phyloP scores from a whole-genome alignment of 371 early-diverging fungal species.

The Entomophthora muscae region DNA sequence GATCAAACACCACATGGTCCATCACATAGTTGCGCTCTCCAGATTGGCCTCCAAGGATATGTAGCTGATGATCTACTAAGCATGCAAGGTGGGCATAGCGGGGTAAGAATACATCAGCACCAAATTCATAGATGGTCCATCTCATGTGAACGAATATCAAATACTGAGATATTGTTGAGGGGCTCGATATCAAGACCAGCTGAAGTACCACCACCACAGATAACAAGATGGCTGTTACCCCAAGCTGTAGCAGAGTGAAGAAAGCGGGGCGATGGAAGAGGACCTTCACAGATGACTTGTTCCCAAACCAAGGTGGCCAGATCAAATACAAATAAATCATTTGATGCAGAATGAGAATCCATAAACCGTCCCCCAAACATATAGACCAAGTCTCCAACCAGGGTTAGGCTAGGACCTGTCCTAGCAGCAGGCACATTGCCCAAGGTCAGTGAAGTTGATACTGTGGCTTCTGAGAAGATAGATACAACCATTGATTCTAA shows the following conservation, averaged over 20 bases:
- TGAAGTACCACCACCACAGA: conserved; percentile 46
- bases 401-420: conserved; percentile 56
- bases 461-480: conserved; percentile 16
- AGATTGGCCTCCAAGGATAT: conserved; percentile 68
- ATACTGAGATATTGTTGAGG: conserved; percentile 37
- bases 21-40: conserved; percentile 51
- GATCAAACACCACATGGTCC: conserved; percentile 54
- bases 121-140: background rate
- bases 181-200: conserved; percentile 11
- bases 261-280: conserved; percentile 41
- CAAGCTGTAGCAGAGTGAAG: conserved; percentile 61
- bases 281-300: conserved; percentile 13
- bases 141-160: conserved; percentile 18
- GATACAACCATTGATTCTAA: background rate
- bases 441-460: conserved; percentile 40
- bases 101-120: conserved; percentile 22
- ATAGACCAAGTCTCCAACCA: conserved; percentile 38
- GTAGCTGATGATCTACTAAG: conserved; percentile 28
- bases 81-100: conserved; percentile 54
- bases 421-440: conserved; percentile 63
- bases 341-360: conserved; percentile 44
- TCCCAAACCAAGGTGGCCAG: conserved; percentile 43
- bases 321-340: conserved; percentile 48
- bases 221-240: conserved; percentile 24
- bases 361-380: conserved; percentile 64